Base-by-base conservation (phyloP, 2,329 filamentous ascomycete genomes). In the Apiospora kogelbergensis region DNA sequence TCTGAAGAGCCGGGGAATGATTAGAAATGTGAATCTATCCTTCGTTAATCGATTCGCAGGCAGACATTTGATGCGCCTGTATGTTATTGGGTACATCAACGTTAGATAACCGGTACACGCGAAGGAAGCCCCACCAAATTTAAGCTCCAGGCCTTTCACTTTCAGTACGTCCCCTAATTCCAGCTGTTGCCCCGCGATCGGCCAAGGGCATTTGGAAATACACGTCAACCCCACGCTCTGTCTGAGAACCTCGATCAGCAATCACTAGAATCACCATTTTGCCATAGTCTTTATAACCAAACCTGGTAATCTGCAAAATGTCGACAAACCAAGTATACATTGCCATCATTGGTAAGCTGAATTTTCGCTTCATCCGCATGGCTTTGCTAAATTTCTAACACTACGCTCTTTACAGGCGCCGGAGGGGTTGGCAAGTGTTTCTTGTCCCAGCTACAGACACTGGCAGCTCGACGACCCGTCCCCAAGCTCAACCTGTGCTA, bases 391-490 rank as follows among this genome's bases (percentile, higher is more conserved):
- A 48, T 53, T 37, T 46, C 30, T 67, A 60, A 48, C 22, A 63
- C 44, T n/a, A 40, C n/a, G 33, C n/a, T 22, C 9, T 68, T 22
- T 63, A 57, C 77, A 97, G 95, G 96, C 77, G 93, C 92, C 75
- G 96, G 96, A 74, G 95, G 95, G 73, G 96, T 98, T 71, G 96
- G 96, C 77, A 95, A 95, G 81, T 90, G 89, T 82, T 98, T 98
- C 85, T 89, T 98, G 72, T 85, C 86, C 74, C 96, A 98, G 82
- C 89, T 98, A 69, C 85, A 91, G 72, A 79, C 83, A 70, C 87
- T 96, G 70, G 85, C 89, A 65, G 84, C 86, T 72, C 89, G 91
- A 71, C 89, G 90, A 46, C 88, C 91, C 53, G 87, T 89, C 7
- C 89, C 89, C 67, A 89, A 90, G 80, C 87, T 97, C 70, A 90